Base-by-base conservation (phyloP, 768 basidiomycete genomes). In the Psilocybe cyanescens region DNA sequence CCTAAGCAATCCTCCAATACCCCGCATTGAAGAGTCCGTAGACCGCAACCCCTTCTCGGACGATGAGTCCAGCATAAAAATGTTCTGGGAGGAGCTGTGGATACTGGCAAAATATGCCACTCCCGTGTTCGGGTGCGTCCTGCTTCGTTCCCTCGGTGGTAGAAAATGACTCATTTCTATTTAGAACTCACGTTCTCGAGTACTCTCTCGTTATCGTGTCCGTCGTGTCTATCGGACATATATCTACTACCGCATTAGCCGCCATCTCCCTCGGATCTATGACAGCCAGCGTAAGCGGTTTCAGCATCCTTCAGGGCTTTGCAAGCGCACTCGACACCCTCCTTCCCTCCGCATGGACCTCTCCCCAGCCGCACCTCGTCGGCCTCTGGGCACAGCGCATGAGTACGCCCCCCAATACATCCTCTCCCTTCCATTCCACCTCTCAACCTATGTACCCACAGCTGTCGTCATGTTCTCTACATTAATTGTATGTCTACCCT, bases 281-380 rank as follows among this genome's bases (percentile, higher is more conserved):
- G 88, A 90, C 89, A 0, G 87, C 86, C 17, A 85, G 82, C 55
- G 86, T 89, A 9, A 87, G 91, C 1, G 90, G 86, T 1, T 90
- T 90, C 66, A 91, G 88, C 64, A 88, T 97, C 57, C 78, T 95
- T 5, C 90, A 91, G 65, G 94, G 94, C 17, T 86, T 97, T 57
- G 79, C 86, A 7, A 92, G 90, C 52, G 88, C 94, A 0, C 85
- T 99, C 17, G 97, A 99, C 72, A 96, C 96, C 0, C 83, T 99
- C 68, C 86, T 98, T 8, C 97, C 97, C 0, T 87, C 93, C 41
- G 95, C 97, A 14, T 99, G 93, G 95, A 96, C 97, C 0, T 95
- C 94, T 3, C 71, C 87, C 1, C 87, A 89, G 31, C 97, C 95
- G 0, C 77, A 89, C 14, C 81, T 94, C 9, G 93, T 98, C 9